These are phyloP conservation scores for Lodderomyces theae DNA, from an alignment of 1,139 yeast genomes.

Conservation along the genomic window DNA sequence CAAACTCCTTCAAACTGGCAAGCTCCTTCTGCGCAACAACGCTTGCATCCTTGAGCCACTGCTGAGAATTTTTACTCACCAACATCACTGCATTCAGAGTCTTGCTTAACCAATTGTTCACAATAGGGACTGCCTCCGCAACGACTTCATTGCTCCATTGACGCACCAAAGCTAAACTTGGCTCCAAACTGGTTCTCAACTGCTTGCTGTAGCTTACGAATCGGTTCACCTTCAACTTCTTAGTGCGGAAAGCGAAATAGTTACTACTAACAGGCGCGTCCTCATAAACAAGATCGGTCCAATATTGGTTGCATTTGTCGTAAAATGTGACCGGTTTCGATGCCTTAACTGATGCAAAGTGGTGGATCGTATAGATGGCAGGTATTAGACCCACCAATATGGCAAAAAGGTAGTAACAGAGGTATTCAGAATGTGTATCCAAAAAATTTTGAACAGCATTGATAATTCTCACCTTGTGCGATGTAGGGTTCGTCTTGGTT, in stretches of 20 bases:
- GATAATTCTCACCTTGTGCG: background rate
- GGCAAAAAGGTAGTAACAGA: conserved; percentile 19
- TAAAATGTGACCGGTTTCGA: conserved; percentile 9
- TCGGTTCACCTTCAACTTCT: conserved; percentile 10
- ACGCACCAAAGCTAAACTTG: background rate
- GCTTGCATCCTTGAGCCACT: background rate
- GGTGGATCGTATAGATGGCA: conserved; percentile 5
- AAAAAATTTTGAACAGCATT: conserved; percentile 13
- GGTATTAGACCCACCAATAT: conserved; percentile 13
- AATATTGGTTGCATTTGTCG: conserved; percentile 13
- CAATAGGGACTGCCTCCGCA: background rate
- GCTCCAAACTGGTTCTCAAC: background rate
- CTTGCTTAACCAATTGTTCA: background rate
- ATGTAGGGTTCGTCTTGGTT: background rate
- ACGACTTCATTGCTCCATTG: background rate
- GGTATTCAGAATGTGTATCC: conserved; percentile 20
- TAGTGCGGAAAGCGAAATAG: conserved; percentile 9
- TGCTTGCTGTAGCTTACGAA: conserved; percentile 7
- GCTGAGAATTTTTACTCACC: background rate
- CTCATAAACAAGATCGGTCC: conserved; percentile 17
- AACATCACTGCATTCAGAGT: background rate
- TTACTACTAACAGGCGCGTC: conserved; percentile 6
- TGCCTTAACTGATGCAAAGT: background rate
- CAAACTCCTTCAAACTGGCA: background rate
- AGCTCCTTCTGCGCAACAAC: background rate